Conservation (phyloP, 139 green algal genomes). For the Tetraselmis chui region DNA sequence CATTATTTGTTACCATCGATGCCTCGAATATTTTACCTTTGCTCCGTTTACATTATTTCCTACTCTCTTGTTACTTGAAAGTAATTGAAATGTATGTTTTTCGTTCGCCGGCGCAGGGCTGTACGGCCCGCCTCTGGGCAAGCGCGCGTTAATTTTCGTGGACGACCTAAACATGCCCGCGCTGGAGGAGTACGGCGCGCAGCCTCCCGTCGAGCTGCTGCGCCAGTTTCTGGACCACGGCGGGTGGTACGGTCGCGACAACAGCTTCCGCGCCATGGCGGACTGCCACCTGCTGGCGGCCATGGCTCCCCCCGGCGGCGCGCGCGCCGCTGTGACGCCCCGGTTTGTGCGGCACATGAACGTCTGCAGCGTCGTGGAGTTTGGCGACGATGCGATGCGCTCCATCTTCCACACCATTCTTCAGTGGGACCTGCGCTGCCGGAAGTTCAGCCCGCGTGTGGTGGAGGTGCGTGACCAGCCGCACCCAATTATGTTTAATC, state of each 20-base stretch:
- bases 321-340: constrained; percentile 60
- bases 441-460: constrained; percentile 27
- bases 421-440: constrained; percentile 52
- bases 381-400: constrained; percentile 48
- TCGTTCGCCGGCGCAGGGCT: too few species aligned
- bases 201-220: constrained; percentile 80
- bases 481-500: too few species aligned
- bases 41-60: too few species aligned
- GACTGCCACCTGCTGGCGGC: constrained; percentile 57
- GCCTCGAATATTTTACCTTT: too few species aligned
- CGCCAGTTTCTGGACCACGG: constrained; percentile 74
- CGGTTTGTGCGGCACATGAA: constrained; percentile 82
- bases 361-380: constrained; percentile 62
- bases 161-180: constrained; percentile 89
- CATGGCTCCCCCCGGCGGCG: constrained; percentile 68
- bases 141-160: constrained; percentile 79
- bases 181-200: constrained; percentile 69
- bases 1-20: too few species aligned
- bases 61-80: too few species aligned
- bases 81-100: too few species aligned
- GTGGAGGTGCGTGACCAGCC: too few species aligned
- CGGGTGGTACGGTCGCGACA: constrained; percentile 75
- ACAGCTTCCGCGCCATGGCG: constrained; percentile 74
- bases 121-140: constrained; percentile 59
- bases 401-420: constrained; percentile 75